Percentiles rank a stretch among this genome's conserved stretches.
These are phyloP conservation scores for Eucalyptus erythrocorys DNA, from an alignment of 345 rosid genomes.

Conservation along the genomic window DNA sequence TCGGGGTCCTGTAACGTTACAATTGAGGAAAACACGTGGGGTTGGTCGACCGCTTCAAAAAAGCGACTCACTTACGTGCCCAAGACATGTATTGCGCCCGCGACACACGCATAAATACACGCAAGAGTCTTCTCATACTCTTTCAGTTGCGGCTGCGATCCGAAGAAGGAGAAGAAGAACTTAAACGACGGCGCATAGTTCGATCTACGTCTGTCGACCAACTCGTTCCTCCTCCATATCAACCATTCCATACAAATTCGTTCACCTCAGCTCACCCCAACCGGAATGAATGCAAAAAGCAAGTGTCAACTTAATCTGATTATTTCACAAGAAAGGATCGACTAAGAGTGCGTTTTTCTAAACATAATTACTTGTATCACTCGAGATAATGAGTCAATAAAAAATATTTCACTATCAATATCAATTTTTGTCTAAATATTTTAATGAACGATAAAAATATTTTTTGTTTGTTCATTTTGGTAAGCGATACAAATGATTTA, in stretches of 20 bases:
- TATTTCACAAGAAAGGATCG: too few species aligned
- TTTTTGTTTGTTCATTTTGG: too few species aligned
- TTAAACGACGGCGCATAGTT: background rate
- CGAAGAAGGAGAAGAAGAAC: background rate
- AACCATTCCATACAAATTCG: background rate
- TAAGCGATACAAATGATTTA: too few species aligned
- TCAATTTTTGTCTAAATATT: too few species aligned
- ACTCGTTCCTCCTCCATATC: background rate
- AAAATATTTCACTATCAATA: too few species aligned
- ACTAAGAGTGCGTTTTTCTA: too few species aligned
- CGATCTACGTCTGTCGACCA: background rate
- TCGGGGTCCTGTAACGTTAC: background rate
- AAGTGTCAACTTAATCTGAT: too few species aligned
- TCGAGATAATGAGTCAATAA: too few species aligned
- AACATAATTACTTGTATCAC: too few species aligned
- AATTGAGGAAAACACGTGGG: background rate
- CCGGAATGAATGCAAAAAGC: background rate
- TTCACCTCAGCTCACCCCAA: background rate
- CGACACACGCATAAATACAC: fast-evolving
- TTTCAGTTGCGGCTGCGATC: background rate
- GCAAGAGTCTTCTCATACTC: background rate
- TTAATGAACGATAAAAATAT: too few species aligned
- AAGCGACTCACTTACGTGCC: background rate
- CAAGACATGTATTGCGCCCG: background rate
- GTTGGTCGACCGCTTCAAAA: background rate